These are phyloP conservation scores for Mucuna pruriens DNA, from an alignment of 306 rosid species.

Conservation along the genomic window DNA sequence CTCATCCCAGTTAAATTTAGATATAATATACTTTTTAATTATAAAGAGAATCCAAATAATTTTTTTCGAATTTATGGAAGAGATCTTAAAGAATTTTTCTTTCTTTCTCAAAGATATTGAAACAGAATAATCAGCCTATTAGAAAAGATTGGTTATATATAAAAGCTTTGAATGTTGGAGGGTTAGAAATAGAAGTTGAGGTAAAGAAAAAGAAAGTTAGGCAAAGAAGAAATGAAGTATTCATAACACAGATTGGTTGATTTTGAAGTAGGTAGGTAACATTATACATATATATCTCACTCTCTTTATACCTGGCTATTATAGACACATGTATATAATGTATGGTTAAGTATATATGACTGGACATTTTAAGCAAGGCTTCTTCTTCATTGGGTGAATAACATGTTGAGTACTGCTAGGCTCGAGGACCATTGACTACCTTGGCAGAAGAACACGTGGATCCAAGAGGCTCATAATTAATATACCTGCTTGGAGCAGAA, in stretches of 20 bases:
- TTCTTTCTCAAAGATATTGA: neutral
- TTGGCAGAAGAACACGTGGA: conserved; percentile 52
- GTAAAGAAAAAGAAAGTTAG: no score
- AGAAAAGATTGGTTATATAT: neutral
- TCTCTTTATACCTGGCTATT: neutral
- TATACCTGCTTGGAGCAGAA: conserved; percentile 72
- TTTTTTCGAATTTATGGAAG: no score
- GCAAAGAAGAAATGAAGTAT: conserved; percentile 6
- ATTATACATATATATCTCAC: neutral
- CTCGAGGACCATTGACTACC: conserved; percentile 47
- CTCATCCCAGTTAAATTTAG: neutral
- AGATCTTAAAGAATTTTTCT: neutral
- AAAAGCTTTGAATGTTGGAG: neutral
- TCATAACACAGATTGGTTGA: neutral
- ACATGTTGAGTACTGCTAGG: conserved; percentile 18
- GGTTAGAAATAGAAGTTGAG: neutral
- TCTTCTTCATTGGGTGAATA: neutral
- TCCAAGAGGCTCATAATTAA: conserved; percentile 59
- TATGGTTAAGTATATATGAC: neutral
- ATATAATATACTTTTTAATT: no score
- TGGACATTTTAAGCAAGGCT: conserved; percentile 2
- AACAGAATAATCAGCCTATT: no score
- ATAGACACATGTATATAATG: neutral
- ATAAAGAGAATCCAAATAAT: no score
- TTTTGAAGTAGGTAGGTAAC: conserved; percentile 12